Conservation (phyloP, 306 rosid genomes). For the Gleditsia sinensis region DNA sequence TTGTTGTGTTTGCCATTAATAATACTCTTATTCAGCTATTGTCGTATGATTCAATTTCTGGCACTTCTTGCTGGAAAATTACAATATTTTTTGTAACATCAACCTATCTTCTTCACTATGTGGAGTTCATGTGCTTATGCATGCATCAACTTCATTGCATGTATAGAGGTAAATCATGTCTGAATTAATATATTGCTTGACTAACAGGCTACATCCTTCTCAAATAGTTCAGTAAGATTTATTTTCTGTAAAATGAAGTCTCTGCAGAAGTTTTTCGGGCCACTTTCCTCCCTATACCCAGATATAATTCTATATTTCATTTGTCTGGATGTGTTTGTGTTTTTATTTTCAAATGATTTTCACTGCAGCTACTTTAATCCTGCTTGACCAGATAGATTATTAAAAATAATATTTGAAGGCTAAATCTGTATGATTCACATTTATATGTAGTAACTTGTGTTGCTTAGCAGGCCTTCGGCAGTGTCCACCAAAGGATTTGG, state of each 20-base stretch:
- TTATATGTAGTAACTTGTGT: conserved; percentile 13
- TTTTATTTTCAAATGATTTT: not conserved
- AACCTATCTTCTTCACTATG: not conserved
- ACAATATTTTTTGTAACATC: not conserved
- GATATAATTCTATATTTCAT: not conserved
- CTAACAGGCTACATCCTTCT: not conserved
- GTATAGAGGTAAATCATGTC: not conserved
- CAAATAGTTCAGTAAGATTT: no score
- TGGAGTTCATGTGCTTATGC: not conserved
- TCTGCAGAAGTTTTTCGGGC: not conserved
- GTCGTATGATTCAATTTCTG: not conserved
- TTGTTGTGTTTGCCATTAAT: conserved; percentile 13
- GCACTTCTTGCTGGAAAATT: not conserved
- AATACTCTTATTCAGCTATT: not conserved
- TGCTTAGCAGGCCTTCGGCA: conserved; percentile 58
- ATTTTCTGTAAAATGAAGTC: not conserved
- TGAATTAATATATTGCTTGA: not conserved
- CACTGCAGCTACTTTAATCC: not conserved
- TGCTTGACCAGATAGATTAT: not conserved
- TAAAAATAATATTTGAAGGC: conserved; percentile 2
- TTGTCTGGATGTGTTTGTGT: not conserved
- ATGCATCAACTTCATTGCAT: not conserved
- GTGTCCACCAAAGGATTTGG: conserved; percentile 48
- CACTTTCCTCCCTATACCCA: not conserved
- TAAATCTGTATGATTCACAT: not conserved